Evolutionary conservation across 2,329 filamentous ascomycete species (phyloP).

Genomic region (Aspergillus fischeri): DNA sequence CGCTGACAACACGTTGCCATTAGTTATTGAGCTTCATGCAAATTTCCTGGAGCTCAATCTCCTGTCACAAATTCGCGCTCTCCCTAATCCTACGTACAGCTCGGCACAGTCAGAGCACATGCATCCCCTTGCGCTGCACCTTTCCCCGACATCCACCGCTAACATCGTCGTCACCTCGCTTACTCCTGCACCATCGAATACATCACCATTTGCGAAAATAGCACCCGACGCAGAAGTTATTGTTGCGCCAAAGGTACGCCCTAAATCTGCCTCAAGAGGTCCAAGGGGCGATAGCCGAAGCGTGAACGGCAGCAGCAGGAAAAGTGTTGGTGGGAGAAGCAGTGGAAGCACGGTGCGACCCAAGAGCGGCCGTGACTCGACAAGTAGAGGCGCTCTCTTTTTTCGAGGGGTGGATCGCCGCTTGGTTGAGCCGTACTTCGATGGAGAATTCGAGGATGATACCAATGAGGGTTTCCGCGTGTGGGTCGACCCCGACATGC

Average conservation of each 20-base stretch:
- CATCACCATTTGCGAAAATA: slow-evolving; percentile 82
- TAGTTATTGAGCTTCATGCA: slow-evolving; percentile 89
- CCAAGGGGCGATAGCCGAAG: slow-evolving; percentile 71
- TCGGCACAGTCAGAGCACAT: slow-evolving; percentile 51
- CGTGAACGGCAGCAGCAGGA: slow-evolving; percentile 72
- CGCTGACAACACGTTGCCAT: slow-evolving; percentile 6
- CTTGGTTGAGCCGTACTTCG: slow-evolving; percentile 72
- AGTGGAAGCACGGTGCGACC: slow-evolving; percentile 65
- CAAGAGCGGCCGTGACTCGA: slow-evolving; percentile 58
- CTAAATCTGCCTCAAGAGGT: slow-evolving; percentile 58
- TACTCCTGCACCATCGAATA: slow-evolving; percentile 65
- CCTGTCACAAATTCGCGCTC: slow-evolving; percentile 82
- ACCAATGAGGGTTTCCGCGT: slow-evolving; percentile 62
- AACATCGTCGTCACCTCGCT: slow-evolving; percentile 83
- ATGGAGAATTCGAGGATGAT: slow-evolving; percentile 56
- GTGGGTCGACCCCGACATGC: slow-evolving; percentile 78
- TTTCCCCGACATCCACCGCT: slow-evolving; percentile 92
- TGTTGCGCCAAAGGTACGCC: slow-evolving; percentile 85
- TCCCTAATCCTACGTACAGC: slow-evolving; percentile 76
- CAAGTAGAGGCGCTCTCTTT: slow-evolving; percentile 56
- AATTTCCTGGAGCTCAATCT: slow-evolving; percentile 94
- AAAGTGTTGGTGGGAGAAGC: slow-evolving; percentile 67
- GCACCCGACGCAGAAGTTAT: slow-evolving; percentile 94
- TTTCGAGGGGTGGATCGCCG: slow-evolving; percentile 72
- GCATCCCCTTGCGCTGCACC: slow-evolving; percentile 84